Base-by-base conservation (phyloP, 192 early-diverging fungal species). In the Chytriomyces sp. region DNA sequence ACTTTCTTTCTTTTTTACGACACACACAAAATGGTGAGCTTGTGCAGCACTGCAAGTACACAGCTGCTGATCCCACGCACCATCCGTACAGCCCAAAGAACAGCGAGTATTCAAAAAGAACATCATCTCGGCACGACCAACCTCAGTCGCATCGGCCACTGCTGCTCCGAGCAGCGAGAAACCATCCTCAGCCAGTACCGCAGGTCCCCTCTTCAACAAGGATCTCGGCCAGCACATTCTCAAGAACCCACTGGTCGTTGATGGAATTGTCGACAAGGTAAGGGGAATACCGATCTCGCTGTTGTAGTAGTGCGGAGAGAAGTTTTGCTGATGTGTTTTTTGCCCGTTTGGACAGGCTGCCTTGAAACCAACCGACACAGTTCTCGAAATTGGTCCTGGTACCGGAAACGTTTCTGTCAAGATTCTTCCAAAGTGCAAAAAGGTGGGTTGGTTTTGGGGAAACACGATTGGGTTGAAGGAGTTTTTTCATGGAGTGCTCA, bases 181-280 rank as follows among this genome's bases (percentile, higher is more conserved):
- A 35, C 68, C 68, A 28, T 69, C 68, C 20, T 20, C 68, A 8
- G 68, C 68, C 20, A 69, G 68, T 28, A 69, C 68, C 11, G 68
- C 68, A 7, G 68, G 68, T 49, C 68, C 68, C 8, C 50, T 69
- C 18, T 69, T 69, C 70, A 77, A 98, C 89, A 99, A 99, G 84
- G 91, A 92, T 65, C 89, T 98, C 23, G 96, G 97, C 74, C 97
- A 99, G 84, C 97, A 99, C 78, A 99, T 99, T 80, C 86, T 99
- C 50, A 98, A 96, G 82, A 99, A 99, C 85, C 97, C 97, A 49
- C 85, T 99, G 20, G 94, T 99, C 3, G 95, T 95, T 57, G 91
- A 95, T 81, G 92, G 93, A 44, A 99, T 99, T 77, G 93, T 99
- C 23, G 97, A 98, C 75, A 99, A 98, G 89, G 97, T 94, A n/a